These are phyloP conservation scores for Echium plantagineum DNA, from an alignment of 257 asterid genomes.

Conservation along the genomic window DNA sequence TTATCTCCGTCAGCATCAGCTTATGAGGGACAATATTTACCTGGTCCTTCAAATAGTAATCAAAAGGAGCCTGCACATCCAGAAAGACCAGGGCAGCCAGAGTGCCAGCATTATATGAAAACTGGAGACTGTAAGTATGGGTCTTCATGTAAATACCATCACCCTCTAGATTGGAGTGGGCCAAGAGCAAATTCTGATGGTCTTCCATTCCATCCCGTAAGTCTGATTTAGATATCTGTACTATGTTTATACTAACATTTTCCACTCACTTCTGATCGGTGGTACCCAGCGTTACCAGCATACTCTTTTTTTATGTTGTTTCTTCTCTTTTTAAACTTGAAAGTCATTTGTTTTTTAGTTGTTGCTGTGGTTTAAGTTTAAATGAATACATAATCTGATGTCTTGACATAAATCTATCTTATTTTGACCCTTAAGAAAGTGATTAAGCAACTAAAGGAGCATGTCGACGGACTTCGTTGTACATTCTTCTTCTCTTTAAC, in stretches of 20 bases:
- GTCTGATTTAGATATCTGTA: not conserved
- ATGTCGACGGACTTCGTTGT: no score
- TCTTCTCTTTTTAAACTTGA: no score
- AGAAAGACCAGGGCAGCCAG: conserved; percentile 66
- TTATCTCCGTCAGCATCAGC: conserved; percentile 56
- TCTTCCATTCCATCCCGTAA: conserved; percentile 13
- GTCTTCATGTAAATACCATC: conserved; percentile 60
- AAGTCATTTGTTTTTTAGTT: no score
- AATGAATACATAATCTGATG: no score
- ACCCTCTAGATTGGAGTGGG: conserved; percentile 48
- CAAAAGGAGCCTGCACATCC: conserved; percentile 42
- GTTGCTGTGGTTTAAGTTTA: no score
- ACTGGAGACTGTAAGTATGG: conserved; percentile 67
- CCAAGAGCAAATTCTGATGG: conserved; percentile 26
- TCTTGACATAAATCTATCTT: no score
- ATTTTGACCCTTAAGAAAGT: no score
- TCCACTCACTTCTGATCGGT: not conserved
- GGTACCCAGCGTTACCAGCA: no score
- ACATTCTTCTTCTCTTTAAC: no score
- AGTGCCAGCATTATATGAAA: conserved; percentile 57
- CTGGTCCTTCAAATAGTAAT: conserved; percentile 42
- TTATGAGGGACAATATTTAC: conserved; percentile 35
- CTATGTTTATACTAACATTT: not conserved
- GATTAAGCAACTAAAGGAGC: no score
- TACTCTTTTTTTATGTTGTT: no score